phyloP scores from a whole-genome alignment of 1,284 basidiomycete species.

The Fomitopsis pinicola region DNA sequence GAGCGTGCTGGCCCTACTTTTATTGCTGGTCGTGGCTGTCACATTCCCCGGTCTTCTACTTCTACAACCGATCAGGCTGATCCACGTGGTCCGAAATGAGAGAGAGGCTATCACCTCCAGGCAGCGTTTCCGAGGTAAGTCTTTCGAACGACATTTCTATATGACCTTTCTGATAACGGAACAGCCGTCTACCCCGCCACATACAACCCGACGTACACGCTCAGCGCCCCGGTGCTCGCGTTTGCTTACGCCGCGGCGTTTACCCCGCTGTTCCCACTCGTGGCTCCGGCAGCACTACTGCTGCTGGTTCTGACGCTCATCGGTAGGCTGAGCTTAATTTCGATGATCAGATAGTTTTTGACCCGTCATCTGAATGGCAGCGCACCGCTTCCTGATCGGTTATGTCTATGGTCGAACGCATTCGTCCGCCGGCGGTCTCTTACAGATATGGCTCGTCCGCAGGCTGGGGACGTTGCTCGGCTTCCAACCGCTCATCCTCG shows the following conservation, averaged over 20 bases:
- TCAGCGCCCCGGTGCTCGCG: constrained; percentile 61
- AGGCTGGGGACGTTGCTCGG: constrained; percentile 61
- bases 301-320: constrained; percentile 66
- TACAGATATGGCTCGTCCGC: constrained; percentile 72
- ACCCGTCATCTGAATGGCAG: constrained; percentile 27
- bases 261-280: constrained; percentile 70
- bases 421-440: constrained; percentile 65
- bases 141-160: not conserved
- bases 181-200: constrained; percentile 68
- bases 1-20: constrained; percentile 54
- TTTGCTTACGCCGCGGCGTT: constrained; percentile 71
- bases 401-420: constrained; percentile 70
- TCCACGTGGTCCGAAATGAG: constrained; percentile 49
- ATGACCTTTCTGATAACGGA: constrained; percentile 5
- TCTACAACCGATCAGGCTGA: constrained; percentile 63
- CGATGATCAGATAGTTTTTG: not conserved
- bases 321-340: constrained; percentile 36
- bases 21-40: constrained; percentile 66
- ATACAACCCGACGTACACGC: constrained; percentile 64
- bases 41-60: constrained; percentile 67
- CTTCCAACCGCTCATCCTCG: constrained; percentile 71
- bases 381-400: constrained; percentile 70
- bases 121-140: constrained; percentile 72
- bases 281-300: constrained; percentile 65
- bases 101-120: constrained; percentile 66